Evolutionary conservation across 2,329 filamentous ascomycete genomes (phyloP).

Genomic region (Scedosporium minutisporum): DNA sequence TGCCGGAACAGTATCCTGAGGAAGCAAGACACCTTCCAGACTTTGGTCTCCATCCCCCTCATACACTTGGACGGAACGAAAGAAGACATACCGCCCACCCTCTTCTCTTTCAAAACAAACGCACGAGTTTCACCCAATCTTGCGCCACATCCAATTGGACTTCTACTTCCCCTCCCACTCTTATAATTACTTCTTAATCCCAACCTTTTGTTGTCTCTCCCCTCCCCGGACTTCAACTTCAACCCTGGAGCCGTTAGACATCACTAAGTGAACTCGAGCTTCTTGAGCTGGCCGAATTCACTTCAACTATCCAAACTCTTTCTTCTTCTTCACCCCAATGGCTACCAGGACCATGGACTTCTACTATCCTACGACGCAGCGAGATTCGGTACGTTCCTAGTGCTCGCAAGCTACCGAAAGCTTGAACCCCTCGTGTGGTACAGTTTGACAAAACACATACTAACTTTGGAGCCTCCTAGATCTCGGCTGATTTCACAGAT

Average conservation of each 20-base stretch:
- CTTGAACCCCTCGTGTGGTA: neutral
- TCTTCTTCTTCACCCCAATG: neutral
- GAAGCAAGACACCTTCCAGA: too few species aligned
- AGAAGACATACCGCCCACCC: neutral
- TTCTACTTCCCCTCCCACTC: neutral
- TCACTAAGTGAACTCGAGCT: neutral
- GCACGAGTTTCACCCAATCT: neutral
- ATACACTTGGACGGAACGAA: neutral
- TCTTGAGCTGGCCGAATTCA: neutral
- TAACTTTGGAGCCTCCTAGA: neutral
- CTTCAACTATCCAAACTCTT: neutral
- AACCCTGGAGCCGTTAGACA: neutral
- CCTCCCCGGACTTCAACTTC: neutral
- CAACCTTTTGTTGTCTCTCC: neutral
- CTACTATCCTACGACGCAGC: neutral
- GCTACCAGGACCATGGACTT: neutral
- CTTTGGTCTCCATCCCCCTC: too few species aligned
- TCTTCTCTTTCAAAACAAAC: neutral
- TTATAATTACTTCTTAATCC: neutral
- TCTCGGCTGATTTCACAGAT: slow-evolving; percentile 10
- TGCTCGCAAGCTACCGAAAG: neutral
- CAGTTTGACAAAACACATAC: too few species aligned
- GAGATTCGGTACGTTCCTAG: neutral
- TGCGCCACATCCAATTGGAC: neutral
- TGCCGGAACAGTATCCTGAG: too few species aligned